Evolutionary conservation across 2,329 filamentous ascomycete genomes (phyloP), one percentile per base, ranked within the genome.

Genomic region (Hypoxylon sp.): DNA sequence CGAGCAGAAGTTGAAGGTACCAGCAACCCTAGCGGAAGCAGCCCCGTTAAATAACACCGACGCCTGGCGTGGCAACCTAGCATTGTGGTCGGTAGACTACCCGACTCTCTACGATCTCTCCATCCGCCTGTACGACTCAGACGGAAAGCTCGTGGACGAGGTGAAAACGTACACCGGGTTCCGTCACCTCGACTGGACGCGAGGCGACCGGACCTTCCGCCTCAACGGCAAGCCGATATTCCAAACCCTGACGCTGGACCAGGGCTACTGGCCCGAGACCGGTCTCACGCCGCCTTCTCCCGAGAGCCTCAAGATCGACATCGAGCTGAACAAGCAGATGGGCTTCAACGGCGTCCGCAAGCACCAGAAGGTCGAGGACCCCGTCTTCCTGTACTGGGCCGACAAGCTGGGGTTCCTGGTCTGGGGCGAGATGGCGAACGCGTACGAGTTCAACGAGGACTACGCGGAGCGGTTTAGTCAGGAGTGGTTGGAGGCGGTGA

Each of bases 291-390:
- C 82, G 1, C 81, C 82, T 0, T 73, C 73, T 0, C 66, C 72
- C 0, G 68, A 75, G 5, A 73, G 72, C 3, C 65, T 83, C 11
- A 76, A 75, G 54, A 44, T 59, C 0, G 82, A 86, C 59, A 83
- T 85, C 51, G 73, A 79, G 51, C 71, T 84, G 2, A 69, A 75
- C 12, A 84, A 84, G 69, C 73, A 72, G 12, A 83, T 86, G 79
- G 83, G 83, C 6, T 82, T 86, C 71, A 85, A 86, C 63, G 83
- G 82, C 1, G 86, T 82, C 64, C 75, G 83, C 48, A 86, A 86
- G 69, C 83, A 86, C 65, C 82, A 85, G 63, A 86, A 86, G 62
- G 80, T 86, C 29, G 83, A 86, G 67, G 80, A 84, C 37, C 81
- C 83, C 0, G 51, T 77, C 0, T 86, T 86, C 66, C 72, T 81